phyloP scores from a whole-genome alignment of 108 stramenopile species.

The Pseudonitzschia delicatissima region DNA sequence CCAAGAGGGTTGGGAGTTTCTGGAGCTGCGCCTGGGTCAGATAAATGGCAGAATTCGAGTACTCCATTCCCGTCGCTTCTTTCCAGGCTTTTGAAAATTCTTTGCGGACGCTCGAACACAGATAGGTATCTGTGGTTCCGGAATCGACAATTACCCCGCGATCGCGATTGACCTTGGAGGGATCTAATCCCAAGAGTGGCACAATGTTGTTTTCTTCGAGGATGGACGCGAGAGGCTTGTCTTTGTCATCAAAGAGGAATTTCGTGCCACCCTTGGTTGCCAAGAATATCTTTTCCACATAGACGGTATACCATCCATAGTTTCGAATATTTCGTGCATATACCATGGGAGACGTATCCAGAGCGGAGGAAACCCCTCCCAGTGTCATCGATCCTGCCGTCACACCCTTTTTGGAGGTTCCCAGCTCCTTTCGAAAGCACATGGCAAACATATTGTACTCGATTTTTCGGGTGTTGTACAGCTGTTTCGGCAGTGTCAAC shows the following conservation, averaged over 20 bases:
- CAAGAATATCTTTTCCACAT: constrained; percentile 70
- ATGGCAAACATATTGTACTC: constrained; percentile 79
- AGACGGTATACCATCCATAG: constrained; percentile 86
- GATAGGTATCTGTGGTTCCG: constrained; percentile 91
- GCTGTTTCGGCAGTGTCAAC: constrained; percentile 78
- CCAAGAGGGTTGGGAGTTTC: constrained; percentile 68
- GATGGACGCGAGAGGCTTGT: background rate
- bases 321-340: constrained; percentile 70
- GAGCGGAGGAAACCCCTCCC: constrained; percentile 74
- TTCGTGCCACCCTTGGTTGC: constrained; percentile 46
- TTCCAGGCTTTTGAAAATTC: constrained; percentile 75
- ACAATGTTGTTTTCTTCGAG: constrained; percentile 24
- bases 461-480: constrained; percentile 65
- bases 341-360: constrained; percentile 84
- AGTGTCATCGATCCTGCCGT: constrained; percentile 75
- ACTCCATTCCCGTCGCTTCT: constrained; percentile 65
- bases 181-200: constrained; percentile 17
- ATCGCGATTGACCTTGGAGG: constrained; percentile 56
- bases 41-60: constrained; percentile 51
- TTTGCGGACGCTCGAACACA: constrained; percentile 47
- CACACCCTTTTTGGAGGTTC: constrained; percentile 48
- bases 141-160: constrained; percentile 93
- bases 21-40: constrained; percentile 53
- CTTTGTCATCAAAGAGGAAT: constrained; percentile 21
- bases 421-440: constrained; percentile 80